Evolutionary conservation across 129 eudicot genomes (phyloP).

Genomic region (Saposhnikovia divaricata): DNA sequence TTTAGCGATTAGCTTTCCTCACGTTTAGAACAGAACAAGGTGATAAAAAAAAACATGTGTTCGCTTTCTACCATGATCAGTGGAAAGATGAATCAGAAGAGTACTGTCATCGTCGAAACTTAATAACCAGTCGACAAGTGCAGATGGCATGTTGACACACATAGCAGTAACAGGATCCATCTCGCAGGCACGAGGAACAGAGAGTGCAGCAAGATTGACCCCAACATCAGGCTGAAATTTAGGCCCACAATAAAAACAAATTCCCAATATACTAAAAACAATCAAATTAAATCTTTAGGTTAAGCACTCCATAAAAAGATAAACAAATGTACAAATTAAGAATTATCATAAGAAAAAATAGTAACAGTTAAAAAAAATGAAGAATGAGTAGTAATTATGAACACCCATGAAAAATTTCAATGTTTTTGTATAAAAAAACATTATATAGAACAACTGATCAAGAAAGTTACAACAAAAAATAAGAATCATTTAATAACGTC

Average conservation of each 20-base stretch:
- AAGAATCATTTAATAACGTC: not conserved
- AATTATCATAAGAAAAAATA: too few species aligned
- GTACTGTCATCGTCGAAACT: slow-evolving; percentile 35
- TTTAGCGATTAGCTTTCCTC: too few species aligned
- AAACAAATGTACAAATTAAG: too few species aligned
- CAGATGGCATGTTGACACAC: slow-evolving; percentile 68
- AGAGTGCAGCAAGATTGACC: slow-evolving; percentile 82
- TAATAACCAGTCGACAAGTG: slow-evolving; percentile 69
- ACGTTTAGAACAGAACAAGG: too few species aligned
- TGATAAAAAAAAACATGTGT: too few species aligned
- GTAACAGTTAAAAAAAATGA: too few species aligned
- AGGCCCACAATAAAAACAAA: not conserved
- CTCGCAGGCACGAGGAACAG: slow-evolving; percentile 75
- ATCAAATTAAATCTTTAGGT: not conserved
- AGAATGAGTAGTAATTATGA: too few species aligned
- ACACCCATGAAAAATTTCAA: not conserved
- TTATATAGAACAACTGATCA: not conserved
- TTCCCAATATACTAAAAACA: not conserved
- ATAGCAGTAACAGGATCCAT: slow-evolving; percentile 63
- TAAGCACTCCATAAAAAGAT: too few species aligned
- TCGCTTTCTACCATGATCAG: slow-evolving; percentile 66
- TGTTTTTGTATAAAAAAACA: not conserved
- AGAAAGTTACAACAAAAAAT: not conserved
- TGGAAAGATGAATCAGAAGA: slow-evolving; percentile 77
- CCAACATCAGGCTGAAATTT: slow-evolving; percentile 77